Conservation (phyloP, 75 land plant genomes). For the Cunninghamia lanceolata region DNA sequence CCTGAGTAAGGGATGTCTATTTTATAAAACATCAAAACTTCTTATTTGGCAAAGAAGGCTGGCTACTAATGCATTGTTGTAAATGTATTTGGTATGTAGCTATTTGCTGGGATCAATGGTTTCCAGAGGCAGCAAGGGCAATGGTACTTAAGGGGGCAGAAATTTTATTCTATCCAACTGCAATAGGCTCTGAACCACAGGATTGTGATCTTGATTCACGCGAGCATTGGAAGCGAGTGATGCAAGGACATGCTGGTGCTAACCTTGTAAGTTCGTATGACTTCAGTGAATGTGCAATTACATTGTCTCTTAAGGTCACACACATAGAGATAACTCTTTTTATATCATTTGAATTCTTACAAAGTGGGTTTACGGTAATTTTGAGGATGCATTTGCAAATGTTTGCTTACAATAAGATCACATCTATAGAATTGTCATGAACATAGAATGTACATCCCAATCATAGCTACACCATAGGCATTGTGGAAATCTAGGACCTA, state of each 20-base stretch:
- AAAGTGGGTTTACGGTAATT: background rate
- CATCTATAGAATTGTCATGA: constrained; percentile 3
- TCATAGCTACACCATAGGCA: background rate
- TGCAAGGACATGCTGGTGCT: constrained; percentile 99
- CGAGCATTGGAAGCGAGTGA: constrained; percentile 92
- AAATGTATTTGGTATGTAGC: constrained; percentile 28
- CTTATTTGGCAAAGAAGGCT: background rate
- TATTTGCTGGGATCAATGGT: constrained; percentile 97
- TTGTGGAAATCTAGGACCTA: background rate
- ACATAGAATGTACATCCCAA: background rate
- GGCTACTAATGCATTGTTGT: background rate
- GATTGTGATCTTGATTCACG: constrained; percentile 80
- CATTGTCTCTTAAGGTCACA: background rate
- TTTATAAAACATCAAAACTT: background rate
- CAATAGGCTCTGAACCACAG: constrained; percentile 94
- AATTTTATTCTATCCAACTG: constrained; percentile 90
- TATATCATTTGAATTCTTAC: background rate
- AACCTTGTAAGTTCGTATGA: constrained; percentile 60
- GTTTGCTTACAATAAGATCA: background rate
- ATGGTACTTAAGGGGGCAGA: constrained; percentile 95
- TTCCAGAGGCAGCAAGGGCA: constrained; percentile 74
- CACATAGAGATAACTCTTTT: background rate
- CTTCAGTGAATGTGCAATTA: background rate
- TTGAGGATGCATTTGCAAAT: background rate
- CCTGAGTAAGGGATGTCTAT: background rate